Evolutionary conservation across 768 basidiomycete genomes (phyloP).

Genomic region (Clitopilus passeckerianus): DNA sequence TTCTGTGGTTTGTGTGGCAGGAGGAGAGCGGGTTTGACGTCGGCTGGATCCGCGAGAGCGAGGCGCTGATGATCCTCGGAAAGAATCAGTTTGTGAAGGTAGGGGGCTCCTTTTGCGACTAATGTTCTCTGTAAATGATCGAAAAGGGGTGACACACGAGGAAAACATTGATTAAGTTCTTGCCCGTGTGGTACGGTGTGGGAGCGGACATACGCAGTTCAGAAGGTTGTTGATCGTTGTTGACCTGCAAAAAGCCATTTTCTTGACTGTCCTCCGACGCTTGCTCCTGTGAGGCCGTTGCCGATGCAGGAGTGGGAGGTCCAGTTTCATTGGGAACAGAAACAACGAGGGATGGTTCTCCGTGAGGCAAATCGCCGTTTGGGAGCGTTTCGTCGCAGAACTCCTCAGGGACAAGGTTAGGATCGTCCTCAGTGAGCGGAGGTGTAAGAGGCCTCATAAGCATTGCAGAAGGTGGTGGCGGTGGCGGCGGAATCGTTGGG

Average conservation of each 20-base stretch:
- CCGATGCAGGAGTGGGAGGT: too few species aligned
- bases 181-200: neutral
- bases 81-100: constrained; percentile 37
- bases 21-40: neutral
- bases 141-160: constrained; percentile 14
- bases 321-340: neutral
- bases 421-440: neutral
- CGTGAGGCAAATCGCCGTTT: neutral
- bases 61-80: constrained; percentile 17
- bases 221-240: neutral
- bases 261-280: too few species aligned
- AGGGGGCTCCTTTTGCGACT: constrained; percentile 37
- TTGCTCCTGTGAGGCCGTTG: too few species aligned
- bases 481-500: neutral
- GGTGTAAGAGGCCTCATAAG: neutral
- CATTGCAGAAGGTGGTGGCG: neutral
- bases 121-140: constrained; percentile 5
- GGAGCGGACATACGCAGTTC: neutral
- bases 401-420: neutral
- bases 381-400: neutral
- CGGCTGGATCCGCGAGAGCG: neutral
- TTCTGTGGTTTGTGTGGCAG: neutral
- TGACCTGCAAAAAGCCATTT: neutral
- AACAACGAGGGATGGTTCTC: neutral
- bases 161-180: neutral